Percentiles rank a stretch among this genome's conserved stretches.
These are phyloP conservation scores for Hypoxylon perforatum DNA, from an alignment of 495 filamentous ascomycete genomes.

Conservation along the genomic window DNA sequence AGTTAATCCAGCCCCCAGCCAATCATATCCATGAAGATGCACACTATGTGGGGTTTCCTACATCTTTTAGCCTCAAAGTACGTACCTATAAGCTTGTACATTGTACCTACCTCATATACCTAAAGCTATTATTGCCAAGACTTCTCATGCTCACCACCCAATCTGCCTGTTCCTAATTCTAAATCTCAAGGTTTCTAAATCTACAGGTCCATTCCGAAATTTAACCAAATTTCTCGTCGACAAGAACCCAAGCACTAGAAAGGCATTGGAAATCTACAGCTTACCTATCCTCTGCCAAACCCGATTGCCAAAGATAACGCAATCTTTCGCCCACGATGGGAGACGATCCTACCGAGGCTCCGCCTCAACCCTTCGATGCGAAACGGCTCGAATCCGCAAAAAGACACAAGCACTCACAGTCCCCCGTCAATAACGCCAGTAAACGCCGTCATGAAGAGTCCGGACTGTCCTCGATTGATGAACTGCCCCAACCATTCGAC, in stretches of 20 bases:
- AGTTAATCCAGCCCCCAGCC: slow-evolving; percentile 25
- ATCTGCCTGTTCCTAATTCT: not conserved
- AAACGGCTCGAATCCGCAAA: slow-evolving; percentile 54
- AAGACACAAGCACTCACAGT: slow-evolving; percentile 40
- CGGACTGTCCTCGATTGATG: slow-evolving; percentile 45
- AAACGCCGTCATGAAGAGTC: slow-evolving; percentile 26
- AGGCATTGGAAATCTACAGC: not conserved
- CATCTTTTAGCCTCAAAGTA: slow-evolving; percentile 24
- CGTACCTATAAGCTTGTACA: too few relatives aligned
- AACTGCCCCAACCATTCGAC: slow-evolving; percentile 66
- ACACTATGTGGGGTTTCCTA: slow-evolving; percentile 18
- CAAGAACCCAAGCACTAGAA: too few relatives aligned
- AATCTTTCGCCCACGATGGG: slow-evolving; percentile 29
- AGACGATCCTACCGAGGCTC: slow-evolving; percentile 40
- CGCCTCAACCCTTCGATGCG: slow-evolving; percentile 54
- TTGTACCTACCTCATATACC: slow-evolving; percentile 22
- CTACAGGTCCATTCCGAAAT: too few relatives aligned
- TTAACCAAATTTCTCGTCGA: too few relatives aligned
- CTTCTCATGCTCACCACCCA: not conserved
- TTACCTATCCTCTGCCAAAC: slow-evolving; percentile 1
- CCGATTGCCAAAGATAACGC: too few relatives aligned
- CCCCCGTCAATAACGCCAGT: slow-evolving; percentile 20
- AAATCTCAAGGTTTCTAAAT: too few relatives aligned
- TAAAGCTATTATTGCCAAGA: not conserved
- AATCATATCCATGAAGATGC: slow-evolving; percentile 24